Conservation (phyloP, 371 early-diverging fungal species). For the Mycotypha africana region DNA sequence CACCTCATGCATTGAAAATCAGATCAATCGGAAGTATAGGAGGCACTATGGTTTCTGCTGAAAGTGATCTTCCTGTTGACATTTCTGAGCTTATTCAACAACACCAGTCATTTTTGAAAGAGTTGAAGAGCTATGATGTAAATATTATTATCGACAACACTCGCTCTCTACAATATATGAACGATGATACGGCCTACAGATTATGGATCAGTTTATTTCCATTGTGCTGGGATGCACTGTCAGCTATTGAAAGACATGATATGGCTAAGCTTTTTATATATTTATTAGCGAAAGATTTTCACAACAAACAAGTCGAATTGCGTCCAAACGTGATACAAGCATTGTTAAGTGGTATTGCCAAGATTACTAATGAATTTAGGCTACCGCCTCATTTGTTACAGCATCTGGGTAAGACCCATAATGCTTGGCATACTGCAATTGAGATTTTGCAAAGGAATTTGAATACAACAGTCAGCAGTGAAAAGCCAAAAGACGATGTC, state of each 20-base stretch:
- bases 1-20: conserved; percentile 44
- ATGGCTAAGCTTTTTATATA: conserved; percentile 75
- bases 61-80: conserved; percentile 14
- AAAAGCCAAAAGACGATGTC: conserved; percentile 68
- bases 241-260: conserved; percentile 74
- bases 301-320: conserved; percentile 70
- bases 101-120: conserved; percentile 57
- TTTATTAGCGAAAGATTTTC: conserved; percentile 89
- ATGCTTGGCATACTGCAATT: conserved; percentile 89
- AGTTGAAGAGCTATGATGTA: conserved; percentile 47
- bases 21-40: conserved; percentile 45
- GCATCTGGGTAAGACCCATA: conserved; percentile 84
- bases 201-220: conserved; percentile 90
- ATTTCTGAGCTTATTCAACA: conserved; percentile 31
- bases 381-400: conserved; percentile 92
- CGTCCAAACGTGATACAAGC: conserved; percentile 95
- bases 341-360: conserved; percentile 76
- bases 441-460: conserved; percentile 65
- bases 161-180: conserved; percentile 70
- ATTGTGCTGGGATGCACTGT: conserved; percentile 71
- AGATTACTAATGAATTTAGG: conserved; percentile 63
- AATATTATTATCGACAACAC: conserved; percentile 48
- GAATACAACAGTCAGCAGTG: conserved; percentile 36
- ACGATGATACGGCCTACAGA: conserved; percentile 59
- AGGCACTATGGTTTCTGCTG: conserved; percentile 1